Percentiles rank a stretch among this genome's conserved stretches.
Conservation (phyloP, 2,329 filamentous ascomycete species). For the Bipolaris victoriae region DNA sequence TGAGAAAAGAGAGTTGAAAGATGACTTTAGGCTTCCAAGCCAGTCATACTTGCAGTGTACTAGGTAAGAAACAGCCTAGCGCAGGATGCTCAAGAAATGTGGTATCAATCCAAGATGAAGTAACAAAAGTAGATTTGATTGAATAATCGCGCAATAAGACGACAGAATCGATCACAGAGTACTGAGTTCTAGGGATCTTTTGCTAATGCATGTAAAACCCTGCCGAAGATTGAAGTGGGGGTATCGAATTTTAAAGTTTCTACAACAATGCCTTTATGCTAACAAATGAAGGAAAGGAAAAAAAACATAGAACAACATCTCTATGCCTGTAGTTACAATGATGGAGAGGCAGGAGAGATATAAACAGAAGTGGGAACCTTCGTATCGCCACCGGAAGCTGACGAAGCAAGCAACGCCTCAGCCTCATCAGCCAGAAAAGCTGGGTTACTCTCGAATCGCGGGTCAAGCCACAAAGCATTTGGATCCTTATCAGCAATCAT, state of each 20-base stretch:
- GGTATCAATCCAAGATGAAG: neutral
- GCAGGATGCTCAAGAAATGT: neutral
- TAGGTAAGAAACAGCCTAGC: neutral
- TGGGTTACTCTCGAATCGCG: constrained; percentile 20
- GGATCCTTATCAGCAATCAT: constrained; percentile 24
- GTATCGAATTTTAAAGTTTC: neutral
- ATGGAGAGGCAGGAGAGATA: neutral
- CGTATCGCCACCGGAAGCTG: neutral
- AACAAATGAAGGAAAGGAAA: neutral
- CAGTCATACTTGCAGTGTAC: constrained; percentile 3
- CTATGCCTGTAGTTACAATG: neutral
- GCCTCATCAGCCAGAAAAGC: constrained; percentile 24
- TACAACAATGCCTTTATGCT: neutral
- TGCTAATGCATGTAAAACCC: too few relatives aligned
- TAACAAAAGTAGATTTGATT: too few relatives aligned
- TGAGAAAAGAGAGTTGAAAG: neutral
- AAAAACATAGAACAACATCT: too few relatives aligned
- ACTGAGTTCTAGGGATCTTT: too few relatives aligned
- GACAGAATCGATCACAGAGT: too few relatives aligned
- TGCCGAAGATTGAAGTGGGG: neutral
- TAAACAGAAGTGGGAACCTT: neutral
- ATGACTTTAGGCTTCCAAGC: neutral
- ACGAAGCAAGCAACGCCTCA: neutral
- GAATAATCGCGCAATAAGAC: too few relatives aligned
- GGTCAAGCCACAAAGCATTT: constrained; percentile 25